phyloP scores from a whole-genome alignment of 2,329 filamentous ascomycete species.

The Westerdykella sp. region DNA sequence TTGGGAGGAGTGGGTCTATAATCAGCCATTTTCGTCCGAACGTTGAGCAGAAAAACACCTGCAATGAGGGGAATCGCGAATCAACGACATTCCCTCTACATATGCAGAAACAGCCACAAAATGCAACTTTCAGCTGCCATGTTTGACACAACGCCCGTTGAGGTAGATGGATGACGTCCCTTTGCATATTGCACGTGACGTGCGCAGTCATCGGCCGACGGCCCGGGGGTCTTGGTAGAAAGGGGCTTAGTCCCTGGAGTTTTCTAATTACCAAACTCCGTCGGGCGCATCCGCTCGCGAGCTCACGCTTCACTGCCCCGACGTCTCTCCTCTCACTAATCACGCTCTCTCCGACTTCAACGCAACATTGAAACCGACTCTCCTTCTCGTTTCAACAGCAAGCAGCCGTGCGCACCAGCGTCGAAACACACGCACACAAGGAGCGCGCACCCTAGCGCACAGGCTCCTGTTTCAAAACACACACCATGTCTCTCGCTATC shows the following conservation, averaged over 20 bases:
- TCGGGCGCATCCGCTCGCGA: conserved; percentile 1
- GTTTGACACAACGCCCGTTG: no score
- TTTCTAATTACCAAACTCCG: no score
- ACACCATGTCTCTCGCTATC: conserved; percentile 29
- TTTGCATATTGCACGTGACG: conserved; percentile 7
- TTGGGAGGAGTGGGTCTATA: no score
- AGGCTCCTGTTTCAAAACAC: neutral
- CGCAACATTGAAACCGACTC: neutral
- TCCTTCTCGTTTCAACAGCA: neutral
- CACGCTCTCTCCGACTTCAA: neutral
- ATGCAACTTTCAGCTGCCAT: no score
- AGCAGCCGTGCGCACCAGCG: neutral
- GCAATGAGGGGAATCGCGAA: no score
- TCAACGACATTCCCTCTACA: no score
- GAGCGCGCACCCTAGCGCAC: neutral
- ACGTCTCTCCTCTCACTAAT: neutral
- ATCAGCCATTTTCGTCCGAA: no score
- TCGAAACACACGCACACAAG: neutral
- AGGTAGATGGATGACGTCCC: no score
- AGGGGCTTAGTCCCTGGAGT: conserved; percentile 3
- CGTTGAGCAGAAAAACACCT: no score
- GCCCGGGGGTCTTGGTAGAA: conserved; percentile 1
- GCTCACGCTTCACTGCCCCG: conserved; percentile 3
- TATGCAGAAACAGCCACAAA: no score
- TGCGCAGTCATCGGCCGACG: no score